phyloP scores from a whole-genome alignment of 805 yeast genomes.

The Wickerhamomyces xylosicus region DNA sequence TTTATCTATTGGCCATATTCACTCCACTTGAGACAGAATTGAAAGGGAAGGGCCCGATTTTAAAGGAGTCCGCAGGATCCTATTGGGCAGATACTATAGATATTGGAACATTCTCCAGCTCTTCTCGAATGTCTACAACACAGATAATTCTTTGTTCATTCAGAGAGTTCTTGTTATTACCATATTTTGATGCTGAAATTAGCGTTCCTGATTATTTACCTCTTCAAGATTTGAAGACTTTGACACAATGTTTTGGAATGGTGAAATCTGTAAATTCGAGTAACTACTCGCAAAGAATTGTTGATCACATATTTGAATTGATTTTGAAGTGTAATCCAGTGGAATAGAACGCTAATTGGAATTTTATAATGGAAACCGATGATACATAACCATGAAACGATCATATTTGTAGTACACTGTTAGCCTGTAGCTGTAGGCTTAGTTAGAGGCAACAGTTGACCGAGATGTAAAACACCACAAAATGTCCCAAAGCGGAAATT shows the following conservation, averaged over 20 bases:
- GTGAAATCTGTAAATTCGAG: slow-evolving; percentile 40
- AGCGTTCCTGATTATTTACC: slow-evolving; percentile 22
- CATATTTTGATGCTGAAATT: slow-evolving; percentile 34
- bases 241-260: slow-evolving; percentile 56
- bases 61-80: slow-evolving; percentile 10
- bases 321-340: not conserved
- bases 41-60: slow-evolving; percentile 19
- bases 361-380: too few relatives aligned
- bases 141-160: slow-evolving; percentile 34
- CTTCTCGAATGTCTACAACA: slow-evolving; percentile 23
- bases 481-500: too few relatives aligned
- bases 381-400: too few relatives aligned
- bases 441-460: too few relatives aligned
- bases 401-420: too few relatives aligned
- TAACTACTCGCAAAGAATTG: slow-evolving; percentile 45
- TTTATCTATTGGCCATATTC: slow-evolving; percentile 50
- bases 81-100: slow-evolving; percentile 19
- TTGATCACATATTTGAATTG: slow-evolving; percentile 31
- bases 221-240: slow-evolving; percentile 23
- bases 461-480: too few relatives aligned
- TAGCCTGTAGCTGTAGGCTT: too few relatives aligned
- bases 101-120: slow-evolving; percentile 1
- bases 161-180: slow-evolving; percentile 43
- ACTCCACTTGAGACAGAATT: slow-evolving; percentile 47
- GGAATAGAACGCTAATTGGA: too few relatives aligned